Percentiles rank a stretch among this genome's conserved stretches.
Conservation (phyloP, 768 basidiomycete genomes). For the Boletus pseudopeckii region DNA sequence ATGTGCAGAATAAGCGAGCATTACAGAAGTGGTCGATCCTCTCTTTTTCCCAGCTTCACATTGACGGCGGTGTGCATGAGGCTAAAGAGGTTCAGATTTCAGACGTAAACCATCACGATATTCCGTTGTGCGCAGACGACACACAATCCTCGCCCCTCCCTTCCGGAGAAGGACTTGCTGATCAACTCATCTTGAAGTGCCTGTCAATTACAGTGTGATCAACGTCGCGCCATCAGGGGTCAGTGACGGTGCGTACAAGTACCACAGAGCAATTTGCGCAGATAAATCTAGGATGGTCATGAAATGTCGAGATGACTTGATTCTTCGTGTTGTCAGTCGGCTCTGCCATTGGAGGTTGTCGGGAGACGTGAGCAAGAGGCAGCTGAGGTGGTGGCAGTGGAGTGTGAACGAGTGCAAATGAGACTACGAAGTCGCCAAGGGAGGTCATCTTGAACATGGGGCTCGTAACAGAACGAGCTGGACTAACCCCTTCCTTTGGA, state of each 20-base stretch:
- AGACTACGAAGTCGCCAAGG: constrained; percentile 21
- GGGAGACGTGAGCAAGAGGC: not conserved
- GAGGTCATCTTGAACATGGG: constrained; percentile 13
- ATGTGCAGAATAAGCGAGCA: constrained; percentile 8
- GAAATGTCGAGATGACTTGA: constrained; percentile 60
- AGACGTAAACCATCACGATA: not conserved
- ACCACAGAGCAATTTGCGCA: constrained; percentile 69
- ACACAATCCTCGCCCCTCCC: constrained; percentile 79
- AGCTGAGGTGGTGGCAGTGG: not conserved
- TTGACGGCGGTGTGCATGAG: constrained; percentile 77
- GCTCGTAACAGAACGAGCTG: not conserved
- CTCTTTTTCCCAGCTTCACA: constrained; percentile 66
- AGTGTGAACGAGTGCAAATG: constrained; percentile 13
- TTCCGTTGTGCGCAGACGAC: constrained; percentile 28
- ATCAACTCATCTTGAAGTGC: constrained; percentile 81
- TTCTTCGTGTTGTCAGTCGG: constrained; percentile 43
- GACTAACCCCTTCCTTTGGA: constrained; percentile 10
- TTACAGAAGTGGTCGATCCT: constrained; percentile 73
- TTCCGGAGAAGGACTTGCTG: constrained; percentile 79
- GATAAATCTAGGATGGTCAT: constrained; percentile 63
- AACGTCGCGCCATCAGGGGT: not conserved
- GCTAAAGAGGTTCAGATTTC: constrained; percentile 34
- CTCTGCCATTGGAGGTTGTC: constrained; percentile 17
- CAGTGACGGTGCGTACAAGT: constrained; percentile 46
- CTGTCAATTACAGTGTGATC: constrained; percentile 33